Percentiles rank a stretch among this genome's conserved stretches.
Evolutionary conservation across 805 yeast species (phyloP).

Genomic region (Hanseniaspora singularis): DNA sequence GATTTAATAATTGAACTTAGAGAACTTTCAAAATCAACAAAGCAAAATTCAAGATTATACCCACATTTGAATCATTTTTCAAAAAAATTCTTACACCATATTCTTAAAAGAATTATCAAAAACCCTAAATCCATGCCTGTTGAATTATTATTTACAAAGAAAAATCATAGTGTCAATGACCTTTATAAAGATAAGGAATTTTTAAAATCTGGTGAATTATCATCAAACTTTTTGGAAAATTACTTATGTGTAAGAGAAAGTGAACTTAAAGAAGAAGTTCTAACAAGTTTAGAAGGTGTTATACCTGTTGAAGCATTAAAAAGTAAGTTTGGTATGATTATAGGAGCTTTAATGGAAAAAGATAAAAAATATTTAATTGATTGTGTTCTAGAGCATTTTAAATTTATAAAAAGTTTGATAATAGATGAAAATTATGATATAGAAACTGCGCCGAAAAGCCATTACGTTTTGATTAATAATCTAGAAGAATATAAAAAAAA

Average conservation of each 20-base stretch:
- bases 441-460: no score
- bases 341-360: constrained; percentile 28
- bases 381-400: constrained; percentile 20
- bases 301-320: constrained; percentile 21
- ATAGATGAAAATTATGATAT: neutral
- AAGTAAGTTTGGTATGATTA: constrained; percentile 26
- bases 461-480: neutral
- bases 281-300: constrained; percentile 22
- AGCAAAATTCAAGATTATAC: constrained; percentile 36
- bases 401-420: constrained; percentile 1
- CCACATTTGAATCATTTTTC: constrained; percentile 55
- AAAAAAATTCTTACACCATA: constrained; percentile 49
- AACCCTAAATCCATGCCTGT: constrained; percentile 42
- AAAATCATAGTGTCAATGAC: constrained; percentile 31
- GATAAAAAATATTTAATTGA: constrained; percentile 22
- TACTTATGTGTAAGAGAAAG: constrained; percentile 22
- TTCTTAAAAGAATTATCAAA: constrained; percentile 35
- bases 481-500: neutral
- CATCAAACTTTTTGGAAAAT: constrained; percentile 12
- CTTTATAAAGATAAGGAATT: constrained; percentile 3
- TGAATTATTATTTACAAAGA: constrained; percentile 57
- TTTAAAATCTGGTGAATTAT: constrained; percentile 29
- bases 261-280: constrained; percentile 18
- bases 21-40: constrained; percentile 40
- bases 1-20: constrained; percentile 58